A percentile compares a stretch with the other conserved stretches of the same genome.
Evolutionary conservation across 495 filamentous ascomycete species (phyloP).

Genomic region (Margaritispora aquatica): DNA sequence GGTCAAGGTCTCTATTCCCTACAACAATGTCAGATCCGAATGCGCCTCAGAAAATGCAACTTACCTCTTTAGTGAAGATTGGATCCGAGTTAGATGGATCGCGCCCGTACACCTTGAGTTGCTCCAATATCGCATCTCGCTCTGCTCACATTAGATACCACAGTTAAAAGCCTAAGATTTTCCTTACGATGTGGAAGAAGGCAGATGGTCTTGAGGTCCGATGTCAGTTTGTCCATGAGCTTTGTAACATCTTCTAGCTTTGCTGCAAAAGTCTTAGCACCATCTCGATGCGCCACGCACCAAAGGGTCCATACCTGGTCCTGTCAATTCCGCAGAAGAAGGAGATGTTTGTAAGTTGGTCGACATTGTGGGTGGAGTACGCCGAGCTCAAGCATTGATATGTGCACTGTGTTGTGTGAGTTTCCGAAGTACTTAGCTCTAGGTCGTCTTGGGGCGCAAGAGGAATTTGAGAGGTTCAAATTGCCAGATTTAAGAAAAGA

Average conservation of each 20-base stretch:
- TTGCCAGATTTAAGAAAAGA: neutral
- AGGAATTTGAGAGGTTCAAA: no score
- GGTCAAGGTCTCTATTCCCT: constrained; percentile 72
- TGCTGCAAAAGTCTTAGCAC: constrained; percentile 34
- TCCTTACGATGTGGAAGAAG: constrained; percentile 52
- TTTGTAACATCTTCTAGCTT: constrained; percentile 58
- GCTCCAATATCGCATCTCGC: constrained; percentile 54
- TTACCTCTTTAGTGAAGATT: constrained; percentile 72
- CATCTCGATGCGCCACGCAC: neutral
- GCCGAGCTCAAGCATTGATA: neutral
- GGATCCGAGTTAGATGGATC: constrained; percentile 63
- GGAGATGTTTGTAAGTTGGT: constrained; percentile 2
- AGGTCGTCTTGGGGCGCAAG: no score
- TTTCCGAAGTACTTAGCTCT: no score
- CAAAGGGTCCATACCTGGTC: constrained; percentile 8
- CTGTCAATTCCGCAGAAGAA: constrained; percentile 13
- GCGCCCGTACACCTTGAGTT: constrained; percentile 74
- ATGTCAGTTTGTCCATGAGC: constrained; percentile 49
- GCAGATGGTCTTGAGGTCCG: constrained; percentile 48
- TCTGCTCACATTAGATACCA: constrained; percentile 37
- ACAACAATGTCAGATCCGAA: constrained; percentile 14
- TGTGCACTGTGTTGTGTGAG: no score
- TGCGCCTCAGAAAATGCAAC: constrained; percentile 8
- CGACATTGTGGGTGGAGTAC: neutral
- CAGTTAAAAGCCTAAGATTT: neutral